Base-by-base conservation (phyloP, 495 filamentous ascomycete species). In the Hypoxylon trugodes region DNA sequence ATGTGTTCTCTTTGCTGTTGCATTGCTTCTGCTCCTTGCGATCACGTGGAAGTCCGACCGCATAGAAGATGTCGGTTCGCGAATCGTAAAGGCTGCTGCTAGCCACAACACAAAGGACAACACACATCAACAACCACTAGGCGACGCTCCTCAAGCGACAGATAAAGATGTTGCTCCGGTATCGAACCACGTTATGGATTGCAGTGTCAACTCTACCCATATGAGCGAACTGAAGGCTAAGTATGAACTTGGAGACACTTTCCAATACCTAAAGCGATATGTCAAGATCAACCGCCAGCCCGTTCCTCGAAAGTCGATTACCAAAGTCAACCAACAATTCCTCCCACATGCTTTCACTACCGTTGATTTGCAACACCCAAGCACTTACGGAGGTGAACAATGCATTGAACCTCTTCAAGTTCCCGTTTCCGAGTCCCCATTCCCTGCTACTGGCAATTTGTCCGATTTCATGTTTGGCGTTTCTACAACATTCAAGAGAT, bases 181-280 rank as follows among this genome's bases (percentile, higher is more conserved):
- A 25, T 71, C 69, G 1, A 58, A 54, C 10, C 65, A 69, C 15
- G 25, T 50, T 2, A 79, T 78, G 73, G 68, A 77, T 33, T 85
- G 82, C 59, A 69, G 72, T 59, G 70, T 83, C 50, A 77, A 84
- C 62, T 72, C 73, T 36, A 76, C 68, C 1, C 70, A 73, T 10
- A 71, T 84, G 36, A 66, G 59, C 21, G 56, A 69, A 10, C 69
- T 82, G 52, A 74, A 80, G 57, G 36, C 77, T 10, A 73, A 70
- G 49, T 81, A 82, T 71, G 70, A 76, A 2, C 72, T 85, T 12
- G 65, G 74, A 22, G 77, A 79, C 3, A 72, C 66, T 26, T 80
- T 85, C 71, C 77, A 84, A 54, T 85, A 85, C 64, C 72, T 72
- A 13, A 79, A 81, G 63, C 76, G 82, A 47, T 82, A 84, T 67